Evolutionary conservation across 73 alveolate species (phyloP), one percentile per base, ranked within the genome.

Genomic region (Paramecium bursaria): DNA sequence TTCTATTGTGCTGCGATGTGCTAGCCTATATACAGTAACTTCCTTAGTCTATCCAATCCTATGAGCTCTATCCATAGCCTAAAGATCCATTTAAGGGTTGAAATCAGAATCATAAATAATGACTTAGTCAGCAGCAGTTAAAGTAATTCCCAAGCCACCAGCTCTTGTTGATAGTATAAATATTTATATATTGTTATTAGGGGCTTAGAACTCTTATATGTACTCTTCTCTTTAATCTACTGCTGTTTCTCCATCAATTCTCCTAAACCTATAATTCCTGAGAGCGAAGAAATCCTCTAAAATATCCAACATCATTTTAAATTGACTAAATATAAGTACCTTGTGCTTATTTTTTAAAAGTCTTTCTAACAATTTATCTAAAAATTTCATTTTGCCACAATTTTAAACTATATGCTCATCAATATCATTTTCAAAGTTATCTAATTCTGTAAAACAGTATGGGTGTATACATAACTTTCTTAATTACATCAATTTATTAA

Each of bases 391-490:
- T 88, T 96, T 96, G 47, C 97, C 96, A 9, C 95, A 90, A 27
- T 91, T 86, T 25, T 87, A 51, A 25, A 96, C 91, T 29, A 96
- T 76, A 91, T 96, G 99, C 42, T 96, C 98, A 7, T 67, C 55
- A 25, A 49, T 35, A 46, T 80, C 90, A 55, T 95, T 98, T 46
- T 67, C 55, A 25, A 49, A 25, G 27, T 80, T 86, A 55, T 95
- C 99, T 46, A 91, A 82, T n/a, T 94, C 96, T 75, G 91, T 95
- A 54, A 95, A 94, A 17, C 94, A 75, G 79, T 94, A 95, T 6
- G 98, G 98, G 75, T 95, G 99, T 35, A 91, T 91, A 48, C 98
- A 94, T 9, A 91, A 92, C 75, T 96, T 96, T 75, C 99, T 94
- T 31, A 96, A 91, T 74, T 96, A 96, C 93, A 95, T 92, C 3